Evolutionary conservation across 331 rosid species (phyloP).

Genomic region (Pyrus hybrid): DNA sequence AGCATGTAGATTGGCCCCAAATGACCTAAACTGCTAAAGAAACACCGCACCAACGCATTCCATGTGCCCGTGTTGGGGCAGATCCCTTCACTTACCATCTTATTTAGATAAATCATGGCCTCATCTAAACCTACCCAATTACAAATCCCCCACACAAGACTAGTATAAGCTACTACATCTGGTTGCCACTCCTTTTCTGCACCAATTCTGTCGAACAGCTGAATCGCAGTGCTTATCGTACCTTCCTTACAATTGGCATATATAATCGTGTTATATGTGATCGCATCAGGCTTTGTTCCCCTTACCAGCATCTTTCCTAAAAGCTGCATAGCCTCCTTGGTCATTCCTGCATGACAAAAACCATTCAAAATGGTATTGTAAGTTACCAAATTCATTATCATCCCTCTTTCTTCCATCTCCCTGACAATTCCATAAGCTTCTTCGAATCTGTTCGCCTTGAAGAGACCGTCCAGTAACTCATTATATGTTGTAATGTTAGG

Average conservation of each 20-base stretch:
- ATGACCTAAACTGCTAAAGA: conserved; percentile 71
- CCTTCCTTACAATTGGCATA: conserved; percentile 59
- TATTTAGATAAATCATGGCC: conserved; percentile 53
- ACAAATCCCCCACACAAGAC: conserved; percentile 66
- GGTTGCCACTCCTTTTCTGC: conserved; percentile 41
- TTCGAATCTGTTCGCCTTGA: conserved; percentile 35
- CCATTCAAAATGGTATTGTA: conserved; percentile 69
- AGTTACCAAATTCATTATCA: conserved; percentile 47
- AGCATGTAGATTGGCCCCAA: conserved; percentile 66
- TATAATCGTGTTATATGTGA: conserved; percentile 41
- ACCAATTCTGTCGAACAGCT: conserved; percentile 41
- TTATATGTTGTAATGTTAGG: conserved; percentile 73
- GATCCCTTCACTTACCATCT: conserved; percentile 50
- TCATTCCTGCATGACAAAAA: conserved; percentile 49
- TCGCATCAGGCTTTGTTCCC: conserved; percentile 45
- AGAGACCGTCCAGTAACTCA: conserved; percentile 62
- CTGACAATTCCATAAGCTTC: conserved; percentile 55
- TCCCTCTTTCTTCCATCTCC: conserved; percentile 48
- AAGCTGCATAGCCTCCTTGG: conserved; percentile 45
- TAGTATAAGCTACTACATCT: conserved; percentile 58
- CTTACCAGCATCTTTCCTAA: conserved; percentile 55
- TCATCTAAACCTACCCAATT: conserved; percentile 54
- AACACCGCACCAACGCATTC: conserved; percentile 61
- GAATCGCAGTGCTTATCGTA: conserved; percentile 39
- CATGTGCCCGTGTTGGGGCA: conserved; percentile 62